phyloP scores from a whole-genome alignment of 208 protist species.

The Crithidia thermophila region DNA sequence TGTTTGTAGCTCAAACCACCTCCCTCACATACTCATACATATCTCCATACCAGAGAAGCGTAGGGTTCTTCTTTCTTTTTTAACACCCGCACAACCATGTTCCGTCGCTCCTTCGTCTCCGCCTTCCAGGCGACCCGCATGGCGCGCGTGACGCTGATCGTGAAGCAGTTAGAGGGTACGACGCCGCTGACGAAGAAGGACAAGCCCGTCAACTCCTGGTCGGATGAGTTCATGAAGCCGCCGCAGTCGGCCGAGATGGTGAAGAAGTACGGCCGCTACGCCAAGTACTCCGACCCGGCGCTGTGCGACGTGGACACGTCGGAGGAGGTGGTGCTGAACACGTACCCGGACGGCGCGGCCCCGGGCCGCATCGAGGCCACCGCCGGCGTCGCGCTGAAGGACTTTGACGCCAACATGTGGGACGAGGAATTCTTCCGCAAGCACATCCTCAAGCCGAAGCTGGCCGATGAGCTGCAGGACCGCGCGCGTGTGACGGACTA shows the following conservation, averaged over 20 bases:
- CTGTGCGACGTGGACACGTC: constrained; percentile 78
- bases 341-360: constrained; percentile 79
- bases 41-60: neutral
- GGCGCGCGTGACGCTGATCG: constrained; percentile 64
- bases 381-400: constrained; percentile 79
- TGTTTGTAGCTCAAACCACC: too few species aligned
- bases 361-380: constrained; percentile 87
- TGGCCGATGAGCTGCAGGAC: constrained; percentile 80
- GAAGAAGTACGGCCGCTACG: constrained; percentile 82
- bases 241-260: constrained; percentile 74
- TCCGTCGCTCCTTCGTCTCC: constrained; percentile 63
- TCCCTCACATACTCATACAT: neutral
- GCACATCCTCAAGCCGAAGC: constrained; percentile 92
- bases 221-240: constrained; percentile 88
- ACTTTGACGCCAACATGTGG: constrained; percentile 87
- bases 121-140: constrained; percentile 70
- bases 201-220: constrained; percentile 81
- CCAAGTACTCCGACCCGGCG: constrained; percentile 87
- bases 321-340: constrained; percentile 91
- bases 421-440: constrained; percentile 94
- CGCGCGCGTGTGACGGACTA: constrained; percentile 88
- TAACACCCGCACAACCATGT: constrained; percentile 61
- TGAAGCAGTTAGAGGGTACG: constrained; percentile 84
- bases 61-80: neutral
- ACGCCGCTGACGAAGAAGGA: constrained; percentile 86